These are phyloP conservation scores for Populus tremula DNA, from an alignment of 345 rosid species.

Conservation along the genomic window DNA sequence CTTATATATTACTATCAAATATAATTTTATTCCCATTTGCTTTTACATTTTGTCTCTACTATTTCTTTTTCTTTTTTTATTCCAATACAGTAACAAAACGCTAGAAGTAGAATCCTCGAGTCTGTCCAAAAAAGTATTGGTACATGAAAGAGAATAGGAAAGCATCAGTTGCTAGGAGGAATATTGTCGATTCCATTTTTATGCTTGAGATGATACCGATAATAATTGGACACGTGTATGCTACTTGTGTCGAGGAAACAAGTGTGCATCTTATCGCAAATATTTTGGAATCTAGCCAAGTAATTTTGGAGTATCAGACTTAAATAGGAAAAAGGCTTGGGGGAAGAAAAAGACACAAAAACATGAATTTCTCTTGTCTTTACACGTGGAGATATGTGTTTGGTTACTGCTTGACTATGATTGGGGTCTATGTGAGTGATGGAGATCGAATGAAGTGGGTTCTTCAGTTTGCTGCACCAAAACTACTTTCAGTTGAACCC, in stretches of 20 bases:
- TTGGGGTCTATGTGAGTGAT: no score
- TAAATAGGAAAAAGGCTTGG: background rate
- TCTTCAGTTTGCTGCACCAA: background rate
- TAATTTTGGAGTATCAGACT: background rate
- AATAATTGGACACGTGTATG: constrained; percentile 1
- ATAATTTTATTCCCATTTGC: no score
- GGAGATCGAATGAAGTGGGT: no score
- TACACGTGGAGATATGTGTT: background rate
- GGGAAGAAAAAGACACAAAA: no score
- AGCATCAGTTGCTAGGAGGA: background rate
- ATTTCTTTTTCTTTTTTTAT: no score
- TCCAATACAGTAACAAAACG: no score
- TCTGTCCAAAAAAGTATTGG: background rate
- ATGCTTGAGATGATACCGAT: constrained; percentile 6
- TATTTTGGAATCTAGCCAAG: background rate
- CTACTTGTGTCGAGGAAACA: background rate
- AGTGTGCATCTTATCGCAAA: background rate
- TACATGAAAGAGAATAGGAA: background rate
- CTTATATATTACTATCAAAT: no score
- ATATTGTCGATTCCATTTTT: background rate
- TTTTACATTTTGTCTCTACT: no score
- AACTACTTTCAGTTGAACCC: background rate
- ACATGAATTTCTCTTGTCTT: background rate
- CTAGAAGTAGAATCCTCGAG: background rate
- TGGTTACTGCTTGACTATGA: background rate